Evolutionary conservation across 2,329 filamentous ascomycete species (phyloP).

Genomic region (Xylariaceae sp.): DNA sequence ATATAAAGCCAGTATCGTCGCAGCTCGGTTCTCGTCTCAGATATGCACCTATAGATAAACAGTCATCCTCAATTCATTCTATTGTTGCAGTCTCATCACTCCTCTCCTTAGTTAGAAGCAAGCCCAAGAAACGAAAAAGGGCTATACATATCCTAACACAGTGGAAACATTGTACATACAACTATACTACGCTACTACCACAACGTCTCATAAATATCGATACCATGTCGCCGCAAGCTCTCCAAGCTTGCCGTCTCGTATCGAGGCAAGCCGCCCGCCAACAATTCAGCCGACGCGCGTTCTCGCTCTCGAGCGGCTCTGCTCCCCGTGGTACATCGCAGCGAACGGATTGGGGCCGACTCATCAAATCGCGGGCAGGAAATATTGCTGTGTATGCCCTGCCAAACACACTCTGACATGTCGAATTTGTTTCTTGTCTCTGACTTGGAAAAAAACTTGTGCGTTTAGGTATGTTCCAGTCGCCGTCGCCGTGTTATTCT

Average conservation of each 20-base stretch:
- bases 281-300: conserved; percentile 7
- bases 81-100: too few relatives aligned
- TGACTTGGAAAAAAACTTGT: conserved; percentile 3
- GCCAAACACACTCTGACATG: conserved; percentile 4
- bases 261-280: conserved; percentile 8
- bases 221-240: conserved; percentile 11
- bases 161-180: too few relatives aligned
- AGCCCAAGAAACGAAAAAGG: too few relatives aligned
- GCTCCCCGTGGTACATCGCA: neutral
- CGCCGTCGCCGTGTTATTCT: conserved; percentile 34
- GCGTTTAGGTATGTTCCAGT: conserved; percentile 34
- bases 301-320: neutral
- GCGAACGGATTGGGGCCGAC: conserved; percentile 34
- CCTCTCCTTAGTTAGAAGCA: too few relatives aligned
- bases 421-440: too few relatives aligned
- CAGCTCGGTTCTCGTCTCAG: too few relatives aligned
- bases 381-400: conserved; percentile 34
- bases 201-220: neutral
- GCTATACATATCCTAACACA: too few relatives aligned
- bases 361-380: conserved; percentile 29
- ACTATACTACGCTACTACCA: too few relatives aligned
- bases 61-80: too few relatives aligned
- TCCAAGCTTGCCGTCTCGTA: conserved; percentile 13
- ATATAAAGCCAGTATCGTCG: too few relatives aligned
- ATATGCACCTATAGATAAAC: too few relatives aligned